Conservation (phyloP, 768 basidiomycete genomes). For the Mycena alexandri region DNA sequence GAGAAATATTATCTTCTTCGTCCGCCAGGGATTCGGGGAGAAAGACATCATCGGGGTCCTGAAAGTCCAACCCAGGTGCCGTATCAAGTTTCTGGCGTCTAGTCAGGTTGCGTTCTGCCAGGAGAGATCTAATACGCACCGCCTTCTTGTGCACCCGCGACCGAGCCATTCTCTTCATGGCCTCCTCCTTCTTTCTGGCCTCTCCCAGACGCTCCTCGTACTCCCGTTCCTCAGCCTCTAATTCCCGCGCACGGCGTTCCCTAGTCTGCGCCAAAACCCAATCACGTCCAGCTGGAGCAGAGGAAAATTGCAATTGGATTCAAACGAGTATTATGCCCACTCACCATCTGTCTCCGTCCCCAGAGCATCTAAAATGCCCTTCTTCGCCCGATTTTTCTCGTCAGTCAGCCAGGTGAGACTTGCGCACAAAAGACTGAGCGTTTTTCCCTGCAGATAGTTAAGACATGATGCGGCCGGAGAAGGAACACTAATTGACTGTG, state of each 20-base stretch:
- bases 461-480: background rate
- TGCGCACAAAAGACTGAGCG: conserved; percentile 82
- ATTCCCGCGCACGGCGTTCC: conserved; percentile 70
- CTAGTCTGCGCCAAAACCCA: conserved; percentile 85
- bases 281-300: conserved; percentile 62
- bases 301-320: conserved; percentile 2
- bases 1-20: conserved; percentile 73
- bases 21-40: conserved; percentile 71
- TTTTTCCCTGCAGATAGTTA: conserved; percentile 76
- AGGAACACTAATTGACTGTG: conserved; percentile 67
- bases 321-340: background rate
- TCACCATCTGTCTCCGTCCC: conserved; percentile 49
- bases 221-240: conserved; percentile 76
- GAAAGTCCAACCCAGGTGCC: conserved; percentile 39
- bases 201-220: conserved; percentile 69
- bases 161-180: conserved; percentile 63
- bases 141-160: conserved; percentile 72
- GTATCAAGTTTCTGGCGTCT: conserved; percentile 34
- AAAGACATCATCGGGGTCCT: conserved; percentile 74
- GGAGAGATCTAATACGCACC: conserved; percentile 51
- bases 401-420: conserved; percentile 82
- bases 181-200: conserved; percentile 75
- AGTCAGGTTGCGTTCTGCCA: conserved; percentile 2
- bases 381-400: conserved; percentile 75
- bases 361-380: conserved; percentile 67